Percentiles rank a stretch among this genome's conserved stretches.
These are phyloP conservation scores for Pseudogymnoascus sp. DNA, from an alignment of 2,329 filamentous ascomycete genomes.

Conservation along the genomic window DNA sequence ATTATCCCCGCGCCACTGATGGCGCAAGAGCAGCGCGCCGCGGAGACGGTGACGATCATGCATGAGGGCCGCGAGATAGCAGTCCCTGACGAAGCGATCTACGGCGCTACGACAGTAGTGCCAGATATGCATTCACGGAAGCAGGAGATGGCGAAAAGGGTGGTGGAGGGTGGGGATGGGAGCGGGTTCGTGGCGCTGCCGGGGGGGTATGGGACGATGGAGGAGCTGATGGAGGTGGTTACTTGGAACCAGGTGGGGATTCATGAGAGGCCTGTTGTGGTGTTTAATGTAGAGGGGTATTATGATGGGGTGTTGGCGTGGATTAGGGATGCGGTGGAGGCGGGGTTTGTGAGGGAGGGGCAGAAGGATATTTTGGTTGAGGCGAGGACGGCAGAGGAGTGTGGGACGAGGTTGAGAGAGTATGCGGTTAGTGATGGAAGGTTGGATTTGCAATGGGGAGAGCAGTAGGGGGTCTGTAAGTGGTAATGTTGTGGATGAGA, in stretches of 20 bases:
- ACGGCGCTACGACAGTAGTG: slow-evolving; percentile 77
- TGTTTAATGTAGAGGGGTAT: slow-evolving; percentile 80
- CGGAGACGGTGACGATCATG: slow-evolving; percentile 50
- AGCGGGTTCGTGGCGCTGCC: slow-evolving; percentile 79
- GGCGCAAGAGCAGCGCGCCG: slow-evolving; percentile 31
- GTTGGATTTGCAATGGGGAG: slow-evolving; percentile 67
- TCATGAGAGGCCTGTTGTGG: slow-evolving; percentile 65
- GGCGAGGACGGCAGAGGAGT: slow-evolving; percentile 61
- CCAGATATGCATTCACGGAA: slow-evolving; percentile 92
- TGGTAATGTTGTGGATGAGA: neutral
- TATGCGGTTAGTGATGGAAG: slow-evolving; percentile 71
- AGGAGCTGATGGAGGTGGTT: slow-evolving; percentile 80
- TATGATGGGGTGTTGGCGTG: slow-evolving; percentile 78
- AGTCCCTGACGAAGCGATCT: slow-evolving; percentile 38
- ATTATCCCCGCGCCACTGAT: slow-evolving; percentile 82
- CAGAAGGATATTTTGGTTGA: slow-evolving; percentile 72
- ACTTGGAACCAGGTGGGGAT: slow-evolving; percentile 95
- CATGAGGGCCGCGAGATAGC: slow-evolving; percentile 36
- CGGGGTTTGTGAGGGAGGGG: slow-evolving; percentile 63
- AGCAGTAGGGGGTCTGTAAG: neutral
- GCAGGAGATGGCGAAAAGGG: slow-evolving; percentile 69
- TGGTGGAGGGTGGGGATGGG: slow-evolving; percentile 69
- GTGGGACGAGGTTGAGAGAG: slow-evolving; percentile 57
- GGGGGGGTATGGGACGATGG: slow-evolving; percentile 84
- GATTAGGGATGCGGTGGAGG: slow-evolving; percentile 64